Percentiles rank a stretch among this genome's conserved stretches.
Evolutionary conservation across 1,284 basidiomycete genomes (phyloP).

Genomic region (Inonotus hispidus): DNA sequence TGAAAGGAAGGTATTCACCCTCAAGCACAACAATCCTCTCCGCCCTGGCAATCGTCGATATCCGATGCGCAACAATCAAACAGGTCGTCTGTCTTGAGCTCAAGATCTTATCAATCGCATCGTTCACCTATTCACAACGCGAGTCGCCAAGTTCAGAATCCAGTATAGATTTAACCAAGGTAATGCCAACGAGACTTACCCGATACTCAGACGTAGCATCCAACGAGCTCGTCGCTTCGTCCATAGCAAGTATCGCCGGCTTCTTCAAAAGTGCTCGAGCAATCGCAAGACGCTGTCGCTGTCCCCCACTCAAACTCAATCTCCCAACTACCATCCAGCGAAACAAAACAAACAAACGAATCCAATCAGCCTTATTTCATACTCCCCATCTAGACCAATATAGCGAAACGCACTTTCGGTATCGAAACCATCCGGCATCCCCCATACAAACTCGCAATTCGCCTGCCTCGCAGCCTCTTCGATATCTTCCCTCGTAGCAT

Average conservation of each 20-base stretch:
- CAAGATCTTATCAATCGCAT: slow-evolving; percentile 87
- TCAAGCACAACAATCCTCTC: slow-evolving; percentile 86
- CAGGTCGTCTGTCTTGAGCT: slow-evolving; percentile 76
- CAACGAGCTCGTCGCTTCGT: slow-evolving; percentile 81
- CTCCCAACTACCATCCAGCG: slow-evolving; percentile 51
- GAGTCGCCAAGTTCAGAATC: neutral
- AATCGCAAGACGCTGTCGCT: slow-evolving; percentile 71
- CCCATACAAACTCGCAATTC: slow-evolving; percentile 95
- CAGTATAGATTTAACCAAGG: neutral
- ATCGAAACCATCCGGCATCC: slow-evolving; percentile 82
- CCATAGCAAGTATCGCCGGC: slow-evolving; percentile 75
- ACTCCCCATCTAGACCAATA: too few species aligned
- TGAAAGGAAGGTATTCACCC: slow-evolving; percentile 35
- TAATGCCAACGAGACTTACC: slow-evolving; percentile 29
- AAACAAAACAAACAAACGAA: neutral
- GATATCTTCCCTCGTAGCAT: slow-evolving; percentile 76
- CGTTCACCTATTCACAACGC: slow-evolving; percentile 59
- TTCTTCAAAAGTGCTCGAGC: slow-evolving; percentile 82
- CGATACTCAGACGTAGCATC: slow-evolving; percentile 87
- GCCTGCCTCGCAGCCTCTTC: slow-evolving; percentile 85
- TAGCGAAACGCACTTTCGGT: slow-evolving; percentile 56
- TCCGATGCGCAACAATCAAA: slow-evolving; percentile 82
- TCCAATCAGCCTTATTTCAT: too few species aligned
- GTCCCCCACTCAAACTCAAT: slow-evolving; percentile 69
- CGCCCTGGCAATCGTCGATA: slow-evolving; percentile 80